Percentiles rank a stretch among this genome's conserved stretches.
phyloP scores from a whole-genome alignment of 139 green algal genomes.

The Zygnema circumcarinatum region DNA sequence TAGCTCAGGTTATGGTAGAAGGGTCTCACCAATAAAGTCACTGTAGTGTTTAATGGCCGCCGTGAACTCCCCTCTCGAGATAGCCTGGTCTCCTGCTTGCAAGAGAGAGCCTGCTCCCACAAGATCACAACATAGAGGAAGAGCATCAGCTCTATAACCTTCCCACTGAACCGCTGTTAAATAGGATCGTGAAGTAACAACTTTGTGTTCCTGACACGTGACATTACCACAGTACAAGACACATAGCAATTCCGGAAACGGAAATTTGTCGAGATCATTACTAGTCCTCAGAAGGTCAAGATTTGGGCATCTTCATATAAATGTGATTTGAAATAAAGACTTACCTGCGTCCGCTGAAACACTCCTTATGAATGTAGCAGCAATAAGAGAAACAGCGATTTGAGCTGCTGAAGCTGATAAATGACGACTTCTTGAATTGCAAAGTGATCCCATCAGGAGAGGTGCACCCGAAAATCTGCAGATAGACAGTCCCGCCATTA shows the following conservation, averaged over 20 bases:
- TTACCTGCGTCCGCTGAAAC: background rate
- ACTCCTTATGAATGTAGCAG: background rate
- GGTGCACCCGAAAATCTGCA: too few species aligned
- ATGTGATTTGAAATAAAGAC: background rate
- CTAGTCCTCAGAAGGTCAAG: background rate
- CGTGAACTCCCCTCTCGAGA: constrained; percentile 39
- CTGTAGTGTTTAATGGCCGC: constrained; percentile 42
- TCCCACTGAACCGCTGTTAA: background rate
- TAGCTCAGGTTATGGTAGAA: too few species aligned
- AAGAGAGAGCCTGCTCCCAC: constrained; percentile 35
- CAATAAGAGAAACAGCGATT: background rate
- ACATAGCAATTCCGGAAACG: too few species aligned
- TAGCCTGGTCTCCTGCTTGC: constrained; percentile 44
- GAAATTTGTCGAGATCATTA: background rate
- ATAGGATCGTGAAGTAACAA: background rate
- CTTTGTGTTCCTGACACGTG: background rate
- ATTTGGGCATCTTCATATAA: background rate
- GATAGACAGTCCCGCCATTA: too few species aligned
- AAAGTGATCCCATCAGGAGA: background rate
- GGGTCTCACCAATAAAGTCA: constrained; percentile 30
- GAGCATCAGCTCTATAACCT: background rate
- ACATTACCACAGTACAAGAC: background rate
- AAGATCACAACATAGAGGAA: background rate
- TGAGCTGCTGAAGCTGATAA: background rate
- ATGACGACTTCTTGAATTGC: background rate